Conservation (phyloP, 1,284 basidiomycete genomes). For the Ceratobasidium sp. region DNA sequence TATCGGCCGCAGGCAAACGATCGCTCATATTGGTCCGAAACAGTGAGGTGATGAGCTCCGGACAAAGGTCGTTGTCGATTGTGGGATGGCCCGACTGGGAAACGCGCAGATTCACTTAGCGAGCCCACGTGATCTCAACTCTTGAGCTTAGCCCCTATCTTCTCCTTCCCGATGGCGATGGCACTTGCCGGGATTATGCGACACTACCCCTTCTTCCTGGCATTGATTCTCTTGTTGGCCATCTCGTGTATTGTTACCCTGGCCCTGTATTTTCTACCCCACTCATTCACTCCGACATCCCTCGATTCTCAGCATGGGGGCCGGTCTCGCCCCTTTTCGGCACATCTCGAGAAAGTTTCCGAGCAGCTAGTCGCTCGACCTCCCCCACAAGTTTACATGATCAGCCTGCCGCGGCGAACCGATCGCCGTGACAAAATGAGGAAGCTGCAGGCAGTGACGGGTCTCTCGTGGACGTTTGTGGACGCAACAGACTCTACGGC, state of each 20-base stretch:
- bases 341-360: constrained; percentile 13
- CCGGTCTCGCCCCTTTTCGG: constrained; percentile 20
- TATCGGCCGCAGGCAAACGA: constrained; percentile 3
- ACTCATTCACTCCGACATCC: constrained; percentile 29
- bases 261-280: constrained; percentile 24
- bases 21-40: constrained; percentile 12
- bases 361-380: not conserved
- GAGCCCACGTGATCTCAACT: constrained; percentile 5
- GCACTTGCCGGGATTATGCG: constrained; percentile 32
- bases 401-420: constrained; percentile 43
- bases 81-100: not conserved
- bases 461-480: constrained; percentile 43
- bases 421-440: constrained; percentile 45
- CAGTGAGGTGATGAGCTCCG: constrained; percentile 14
- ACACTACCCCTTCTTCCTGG: constrained; percentile 18
- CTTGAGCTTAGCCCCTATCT: constrained; percentile 27
- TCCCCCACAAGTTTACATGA: constrained; percentile 45
- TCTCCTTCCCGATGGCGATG: constrained; percentile 13
- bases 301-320: constrained; percentile 17
- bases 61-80: constrained; percentile 28
- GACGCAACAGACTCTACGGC: constrained; percentile 42
- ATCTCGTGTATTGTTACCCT: constrained; percentile 4
- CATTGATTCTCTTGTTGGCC: constrained; percentile 9
- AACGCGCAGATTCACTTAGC: not conserved
- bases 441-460: constrained; percentile 42